These are phyloP conservation scores for Thielaviopsis musarum DNA, from an alignment of 2,329 filamentous ascomycete species.

Conservation along the genomic window DNA sequence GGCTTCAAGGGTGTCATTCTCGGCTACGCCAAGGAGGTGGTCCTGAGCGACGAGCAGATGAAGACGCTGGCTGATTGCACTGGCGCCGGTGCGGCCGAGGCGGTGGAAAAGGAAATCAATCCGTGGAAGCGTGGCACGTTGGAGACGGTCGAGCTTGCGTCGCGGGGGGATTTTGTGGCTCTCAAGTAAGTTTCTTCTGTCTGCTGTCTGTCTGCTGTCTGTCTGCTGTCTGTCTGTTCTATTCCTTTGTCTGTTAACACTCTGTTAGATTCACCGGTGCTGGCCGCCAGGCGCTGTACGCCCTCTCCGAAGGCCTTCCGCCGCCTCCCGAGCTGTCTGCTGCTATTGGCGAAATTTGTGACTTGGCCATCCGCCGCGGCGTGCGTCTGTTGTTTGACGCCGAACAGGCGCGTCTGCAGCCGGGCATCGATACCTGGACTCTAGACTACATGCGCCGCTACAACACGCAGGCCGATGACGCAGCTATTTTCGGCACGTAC, in stretches of 20 bases:
- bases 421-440: conserved; percentile 68
- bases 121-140: conserved; percentile 61
- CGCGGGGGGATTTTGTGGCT: conserved; percentile 44
- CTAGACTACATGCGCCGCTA: conserved; percentile 60
- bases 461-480: conserved; percentile 43
- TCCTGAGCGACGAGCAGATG: conserved; percentile 41
- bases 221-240: no score
- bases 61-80: conserved; percentile 26
- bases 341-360: conserved; percentile 60
- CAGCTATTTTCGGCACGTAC: conserved; percentile 66
- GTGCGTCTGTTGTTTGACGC: conserved; percentile 71
- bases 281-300: conserved; percentile 52
- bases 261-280: conserved; percentile 56
- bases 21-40: conserved; percentile 68
- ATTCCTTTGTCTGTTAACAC: no score
- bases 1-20: conserved; percentile 76
- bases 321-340: conserved; percentile 47
- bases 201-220: no score
- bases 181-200: conserved; percentile 34
- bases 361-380: conserved; percentile 49
- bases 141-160: conserved; percentile 54
- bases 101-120: conserved; percentile 41
- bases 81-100: conserved; percentile 31
- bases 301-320: conserved; percentile 43
- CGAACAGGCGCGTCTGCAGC: conserved; percentile 64